Percentiles rank a stretch among this genome's conserved stretches.
Evolutionary conservation across 768 basidiomycete genomes (phyloP).

Genomic region (Auriscalpium orientale): DNA sequence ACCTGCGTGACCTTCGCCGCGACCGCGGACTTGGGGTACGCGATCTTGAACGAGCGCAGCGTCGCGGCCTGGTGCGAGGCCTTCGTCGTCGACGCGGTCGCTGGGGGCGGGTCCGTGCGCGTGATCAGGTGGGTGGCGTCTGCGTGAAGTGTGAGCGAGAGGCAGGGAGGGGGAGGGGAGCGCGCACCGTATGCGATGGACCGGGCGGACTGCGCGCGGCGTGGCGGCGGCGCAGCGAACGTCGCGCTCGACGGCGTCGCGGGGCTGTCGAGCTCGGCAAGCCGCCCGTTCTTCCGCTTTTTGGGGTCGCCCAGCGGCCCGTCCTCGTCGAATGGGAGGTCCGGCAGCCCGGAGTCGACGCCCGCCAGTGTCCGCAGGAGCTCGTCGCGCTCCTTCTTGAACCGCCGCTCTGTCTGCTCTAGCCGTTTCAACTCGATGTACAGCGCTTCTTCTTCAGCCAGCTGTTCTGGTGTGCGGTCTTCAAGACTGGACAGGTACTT

Average conservation of each 20-base stretch:
- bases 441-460: conserved; percentile 91
- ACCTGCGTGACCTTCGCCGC: conserved; percentile 71
- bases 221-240: conserved; percentile 4
- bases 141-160: conserved; percentile 20
- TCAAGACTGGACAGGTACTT: conserved; percentile 84
- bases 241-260: conserved; percentile 34
- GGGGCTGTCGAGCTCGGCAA: conserved; percentile 36
- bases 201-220: conserved; percentile 39
- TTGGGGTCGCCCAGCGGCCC: conserved; percentile 38
- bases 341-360: conserved; percentile 79
- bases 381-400: conserved; percentile 84
- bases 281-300: conserved; percentile 42
- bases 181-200: conserved; percentile 51
- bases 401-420: conserved; percentile 84
- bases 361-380: conserved; percentile 78
- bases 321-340: conserved; percentile 62
- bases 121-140: conserved; percentile 69
- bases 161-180: neutral
- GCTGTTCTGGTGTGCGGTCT: conserved; percentile 79
- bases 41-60: conserved; percentile 82
- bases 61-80: conserved; percentile 71
- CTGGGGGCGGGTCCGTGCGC: conserved; percentile 49
- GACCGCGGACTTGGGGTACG: conserved; percentile 65
- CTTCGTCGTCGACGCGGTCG: conserved; percentile 54
- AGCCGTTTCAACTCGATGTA: conserved; percentile 92